phyloP scores from a whole-genome alignment of 768 basidiomycete genomes.

The Solioccasus polychromus region DNA sequence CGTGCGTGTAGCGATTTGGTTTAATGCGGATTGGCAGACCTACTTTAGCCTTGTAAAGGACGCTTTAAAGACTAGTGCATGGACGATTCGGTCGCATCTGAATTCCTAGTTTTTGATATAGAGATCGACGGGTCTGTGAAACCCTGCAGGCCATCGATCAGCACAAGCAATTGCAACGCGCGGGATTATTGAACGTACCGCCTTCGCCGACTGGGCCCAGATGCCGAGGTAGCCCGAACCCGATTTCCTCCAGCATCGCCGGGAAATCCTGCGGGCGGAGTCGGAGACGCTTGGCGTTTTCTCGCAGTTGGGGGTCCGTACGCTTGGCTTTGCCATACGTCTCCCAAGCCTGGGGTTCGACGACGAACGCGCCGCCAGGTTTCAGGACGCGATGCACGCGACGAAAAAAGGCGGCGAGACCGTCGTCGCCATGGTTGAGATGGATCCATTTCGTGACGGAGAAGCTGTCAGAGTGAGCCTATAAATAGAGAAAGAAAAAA shows the following conservation, averaged over 20 bases:
- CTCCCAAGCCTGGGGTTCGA: slow-evolving; percentile 87
- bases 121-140: slow-evolving; percentile 50
- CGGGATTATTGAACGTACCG: slow-evolving; percentile 39
- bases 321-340: slow-evolving; percentile 77
- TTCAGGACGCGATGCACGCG: slow-evolving; percentile 55
- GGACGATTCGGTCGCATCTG: no score
- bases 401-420: slow-evolving; percentile 63
- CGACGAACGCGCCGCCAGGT: slow-evolving; percentile 64
- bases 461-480: slow-evolving; percentile 33
- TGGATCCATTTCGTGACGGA: slow-evolving; percentile 94
- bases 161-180: neutral
- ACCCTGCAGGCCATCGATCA: slow-evolving; percentile 14
- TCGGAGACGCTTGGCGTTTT: slow-evolving; percentile 53
- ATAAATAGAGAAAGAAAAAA: no score
- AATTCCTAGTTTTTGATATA: slow-evolving; percentile 45
- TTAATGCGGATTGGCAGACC: neutral
- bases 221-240: slow-evolving; percentile 51
- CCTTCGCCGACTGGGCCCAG: slow-evolving; percentile 62
- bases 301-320: slow-evolving; percentile 60
- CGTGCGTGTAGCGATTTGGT: no score
- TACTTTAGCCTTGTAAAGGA: neutral
- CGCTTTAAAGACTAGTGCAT: no score
- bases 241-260: slow-evolving; percentile 50
- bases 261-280: slow-evolving; percentile 67
- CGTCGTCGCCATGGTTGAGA: slow-evolving; percentile 75